phyloP scores from a whole-genome alignment of 1,284 basidiomycete genomes.

The Sanghuangporus baumii region DNA sequence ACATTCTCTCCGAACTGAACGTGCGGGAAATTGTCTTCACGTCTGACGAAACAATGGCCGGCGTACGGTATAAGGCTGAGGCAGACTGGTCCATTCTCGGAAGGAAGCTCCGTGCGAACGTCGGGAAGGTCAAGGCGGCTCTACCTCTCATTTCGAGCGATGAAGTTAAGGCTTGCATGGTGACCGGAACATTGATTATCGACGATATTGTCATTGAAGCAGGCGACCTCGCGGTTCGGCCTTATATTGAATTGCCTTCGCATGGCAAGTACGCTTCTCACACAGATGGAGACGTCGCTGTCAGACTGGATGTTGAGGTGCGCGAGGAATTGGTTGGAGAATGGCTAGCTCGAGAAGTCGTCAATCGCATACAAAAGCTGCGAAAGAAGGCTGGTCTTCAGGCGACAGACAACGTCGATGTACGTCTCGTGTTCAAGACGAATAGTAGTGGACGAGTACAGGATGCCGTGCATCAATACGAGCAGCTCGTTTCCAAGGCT shows the following conservation, averaged over 20 bases:
- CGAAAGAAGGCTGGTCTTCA: constrained; percentile 94
- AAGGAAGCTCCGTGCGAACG: background rate
- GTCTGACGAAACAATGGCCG: background rate
- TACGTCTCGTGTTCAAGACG: constrained; percentile 78
- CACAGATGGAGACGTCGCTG: background rate
- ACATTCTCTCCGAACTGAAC: background rate
- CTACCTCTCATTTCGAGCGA: background rate
- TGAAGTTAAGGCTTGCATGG: background rate
- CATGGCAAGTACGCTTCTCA: background rate
- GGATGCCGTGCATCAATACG: no score
- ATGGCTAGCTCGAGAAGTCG: constrained; percentile 86
- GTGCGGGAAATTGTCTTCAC: background rate
- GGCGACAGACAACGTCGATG: constrained; percentile 89
- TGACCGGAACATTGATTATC: background rate
- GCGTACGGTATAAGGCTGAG: background rate
- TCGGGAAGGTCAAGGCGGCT: background rate
- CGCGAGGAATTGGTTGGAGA: constrained; percentile 39
- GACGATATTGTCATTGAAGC: background rate
- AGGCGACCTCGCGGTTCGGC: background rate
- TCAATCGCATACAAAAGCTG: constrained; percentile 93
- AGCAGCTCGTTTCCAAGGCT: no score
- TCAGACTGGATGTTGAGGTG: background rate
- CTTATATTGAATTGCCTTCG: background rate
- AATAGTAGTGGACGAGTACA: no score
- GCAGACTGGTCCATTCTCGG: background rate